These are phyloP conservation scores for Orychophragmus violaceus DNA, from an alignment of 345 rosid genomes.

Conservation along the genomic window DNA sequence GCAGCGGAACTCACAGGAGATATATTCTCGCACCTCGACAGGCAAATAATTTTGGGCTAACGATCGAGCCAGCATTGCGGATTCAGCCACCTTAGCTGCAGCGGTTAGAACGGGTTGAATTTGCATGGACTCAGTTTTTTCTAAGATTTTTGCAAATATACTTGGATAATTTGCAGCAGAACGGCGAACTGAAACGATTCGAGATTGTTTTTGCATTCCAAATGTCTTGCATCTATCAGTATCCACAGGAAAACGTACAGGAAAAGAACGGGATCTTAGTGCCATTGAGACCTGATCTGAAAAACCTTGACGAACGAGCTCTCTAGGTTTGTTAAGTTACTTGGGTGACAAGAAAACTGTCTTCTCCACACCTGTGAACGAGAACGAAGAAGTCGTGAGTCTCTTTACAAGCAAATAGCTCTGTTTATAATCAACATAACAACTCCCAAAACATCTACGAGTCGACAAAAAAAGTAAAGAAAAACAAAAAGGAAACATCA, in stretches of 20 bases:
- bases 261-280: neutral
- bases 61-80: constrained; percentile 30
- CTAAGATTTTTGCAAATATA: neutral
- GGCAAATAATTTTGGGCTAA: constrained; percentile 35
- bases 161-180: neutral
- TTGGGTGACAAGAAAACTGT: too few relatives aligned
- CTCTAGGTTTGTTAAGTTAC: too few relatives aligned
- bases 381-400: neutral
- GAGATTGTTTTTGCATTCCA: neutral
- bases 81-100: constrained; percentile 54
- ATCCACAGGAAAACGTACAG: neutral
- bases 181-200: neutral
- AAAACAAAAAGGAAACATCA: neutral
- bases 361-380: too few relatives aligned
- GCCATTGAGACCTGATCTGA: neutral
- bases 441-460: neutral
- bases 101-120: constrained; percentile 34
- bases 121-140: neutral
- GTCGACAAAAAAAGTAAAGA: neutral
- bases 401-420: neutral
- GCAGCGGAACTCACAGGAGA: neutral
- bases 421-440: neutral
- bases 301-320: neutral
- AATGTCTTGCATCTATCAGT: neutral
- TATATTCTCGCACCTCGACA: neutral